Base-by-base conservation (phyloP, 192 early-diverging fungal genomes). In the Coemansia sp. region DNA sequence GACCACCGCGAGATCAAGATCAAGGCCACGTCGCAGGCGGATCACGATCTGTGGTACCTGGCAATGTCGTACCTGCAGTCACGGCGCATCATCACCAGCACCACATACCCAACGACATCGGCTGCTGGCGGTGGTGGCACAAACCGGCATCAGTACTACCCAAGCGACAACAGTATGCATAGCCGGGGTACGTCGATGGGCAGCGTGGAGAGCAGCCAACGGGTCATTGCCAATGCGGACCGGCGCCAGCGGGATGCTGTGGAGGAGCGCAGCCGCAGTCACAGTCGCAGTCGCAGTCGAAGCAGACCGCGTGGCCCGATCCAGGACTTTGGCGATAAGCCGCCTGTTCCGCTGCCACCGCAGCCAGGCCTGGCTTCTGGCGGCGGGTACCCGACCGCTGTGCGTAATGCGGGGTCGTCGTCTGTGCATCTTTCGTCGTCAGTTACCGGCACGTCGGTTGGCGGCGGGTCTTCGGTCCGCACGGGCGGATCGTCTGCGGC, bases 41-140 rank as follows among this genome's bases (percentile, higher is more conserved):
- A 87, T 45, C 91, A 93, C 64, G 90, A 90, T 37, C 68, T 87
- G 46, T 93, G 91, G 91, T 87, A 81, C 66, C 76, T 87, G 79
- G 90, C 84, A 2, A 67, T 85, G 69, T 71, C 78, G 37, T 85
- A 78, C 52, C 62, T 85, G 54, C 84, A 82, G 62, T 71, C 76
- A 26, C 72, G 80, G 9, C 80, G 76, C 57, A 80, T 82, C 66
- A 78, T 85, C 51, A 77, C 84, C 32, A 72, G 77, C 73, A 72
- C 63, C 37, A 77, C 82, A 16, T 81, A 81, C 16, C 78, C 73
- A 7, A 60, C 77, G 32, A 41, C 56, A 42, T 57, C 72, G 12
- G 39, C 36, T 11, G 41, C 71, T 11, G 72, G 55, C 19, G 37
- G 41, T 3, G 48, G 19, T 39, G 39, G 42, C 13, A 21, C 46